Evolutionary conservation across 345 rosid species (phyloP), one percentile per base, ranked within the genome.

Genomic region (Citrus maxima): DNA sequence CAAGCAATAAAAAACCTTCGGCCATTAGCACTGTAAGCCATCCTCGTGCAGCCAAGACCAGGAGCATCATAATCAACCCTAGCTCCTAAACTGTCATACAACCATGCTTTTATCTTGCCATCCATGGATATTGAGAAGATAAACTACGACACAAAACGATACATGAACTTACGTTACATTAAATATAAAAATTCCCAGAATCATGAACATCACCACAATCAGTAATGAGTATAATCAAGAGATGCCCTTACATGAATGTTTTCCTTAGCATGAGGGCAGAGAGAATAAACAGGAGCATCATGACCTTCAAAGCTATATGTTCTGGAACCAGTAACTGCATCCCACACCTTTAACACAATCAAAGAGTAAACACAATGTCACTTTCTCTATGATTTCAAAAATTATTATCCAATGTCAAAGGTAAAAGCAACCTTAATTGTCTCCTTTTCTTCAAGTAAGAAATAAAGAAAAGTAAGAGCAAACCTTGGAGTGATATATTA

Each of bases 211-310:
- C 30, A 40, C 24, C 80, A 68, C 28, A 64, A 42, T 30, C 46
- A 46, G 14, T 18, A 19, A 64, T 30, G 30, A 46, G 10, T 21
- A 19, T 46, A 66, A 66, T 72, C 46, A 46, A 28, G 65, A 77
- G 64, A 14, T 38, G n/a, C 58, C 49, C 54, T 34, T 76, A 93
- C 97, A 87, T 90, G 95, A 83, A 91, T 91, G 79, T 81, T 86
- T 77, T 90, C 92, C 84, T 91, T 93, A 75, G 89, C 82, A 74
- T 91, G 95, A 65, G 97, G 93, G 79, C 95, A 91, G 73, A 93
- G 82, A 82, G 97, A 93, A 86, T 91, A 91, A 70, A 91, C 94
- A 74, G 95, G 91, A 80, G 95, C 95, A 78, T 90, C 94, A 75
- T 93, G 97, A 72, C 97, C 95, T 88, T 93, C 93, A 87, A 93